Evolutionary conservation across 176 grass and related monocot species (phyloP).

Genomic region (Oryza rufipogon): DNA sequence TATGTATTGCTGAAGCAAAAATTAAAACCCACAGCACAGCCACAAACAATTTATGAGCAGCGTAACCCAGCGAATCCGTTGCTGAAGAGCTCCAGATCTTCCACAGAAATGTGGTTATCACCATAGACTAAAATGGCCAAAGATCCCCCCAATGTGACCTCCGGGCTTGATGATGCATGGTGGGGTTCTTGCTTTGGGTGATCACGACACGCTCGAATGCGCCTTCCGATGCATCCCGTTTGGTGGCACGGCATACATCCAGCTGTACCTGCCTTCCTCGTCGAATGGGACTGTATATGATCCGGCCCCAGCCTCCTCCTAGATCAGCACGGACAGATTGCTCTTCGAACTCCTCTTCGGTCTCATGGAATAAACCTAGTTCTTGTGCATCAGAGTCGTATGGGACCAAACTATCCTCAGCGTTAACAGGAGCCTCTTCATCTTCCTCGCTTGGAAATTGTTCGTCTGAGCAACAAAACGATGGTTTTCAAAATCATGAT

Average conservation of each 20-base stretch:
- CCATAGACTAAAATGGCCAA: conserved; percentile 73
- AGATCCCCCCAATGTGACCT: conserved; percentile 97
- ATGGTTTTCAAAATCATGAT: conserved; percentile 30
- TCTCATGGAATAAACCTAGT: conserved; percentile 67
- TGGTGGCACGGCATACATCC: conserved; percentile 85
- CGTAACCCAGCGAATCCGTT: not conserved
- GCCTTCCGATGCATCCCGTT: conserved; percentile 81
- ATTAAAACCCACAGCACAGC: not conserved
- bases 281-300: conserved; percentile 75
- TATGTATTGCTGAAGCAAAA: not conserved
- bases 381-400: conserved; percentile 77
- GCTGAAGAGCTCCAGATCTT: not conserved
- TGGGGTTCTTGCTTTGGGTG: conserved; percentile 83
- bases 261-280: conserved; percentile 88
- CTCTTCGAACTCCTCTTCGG: conserved; percentile 57
- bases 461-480: conserved; percentile 55
- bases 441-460: conserved; percentile 71
- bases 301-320: conserved; percentile 89
- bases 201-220: conserved; percentile 77
- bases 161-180: conserved; percentile 79
- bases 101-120: not conserved
- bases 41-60: not conserved
- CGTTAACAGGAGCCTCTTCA: conserved; percentile 50
- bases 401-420: conserved; percentile 68
- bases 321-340: conserved; percentile 61